Conservation (phyloP, 306 rosid genomes). For the Prunus armeniaca region DNA sequence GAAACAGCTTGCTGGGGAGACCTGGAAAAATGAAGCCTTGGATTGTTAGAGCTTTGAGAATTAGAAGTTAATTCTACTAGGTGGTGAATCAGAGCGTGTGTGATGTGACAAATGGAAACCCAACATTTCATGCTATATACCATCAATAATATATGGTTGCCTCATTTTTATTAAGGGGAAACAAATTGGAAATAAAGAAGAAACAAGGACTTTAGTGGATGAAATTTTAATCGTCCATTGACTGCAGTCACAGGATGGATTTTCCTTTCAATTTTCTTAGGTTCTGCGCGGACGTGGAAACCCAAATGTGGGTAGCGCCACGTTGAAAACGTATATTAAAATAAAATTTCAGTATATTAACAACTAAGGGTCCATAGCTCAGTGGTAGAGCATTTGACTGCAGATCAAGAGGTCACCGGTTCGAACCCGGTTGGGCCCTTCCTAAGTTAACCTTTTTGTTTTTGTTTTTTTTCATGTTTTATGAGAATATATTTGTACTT, state of each 20-base stretch:
- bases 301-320: too few species aligned
- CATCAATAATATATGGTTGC: not conserved
- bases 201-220: not conserved
- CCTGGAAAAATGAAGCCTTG: not conserved
- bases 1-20: not conserved
- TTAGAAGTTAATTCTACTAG: not conserved
- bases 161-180: too few species aligned
- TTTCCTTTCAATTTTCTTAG: too few species aligned
- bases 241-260: too few species aligned
- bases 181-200: not conserved
- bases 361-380: conserved; percentile 60
- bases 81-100: not conserved
- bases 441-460: too few species aligned
- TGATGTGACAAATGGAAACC: not conserved
- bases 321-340: too few species aligned
- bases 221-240: too few species aligned
- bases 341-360: rapidly evolving
- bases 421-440: conserved; percentile 81
- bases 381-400: conserved; percentile 93
- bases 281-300: too few species aligned
- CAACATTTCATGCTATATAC: not conserved
- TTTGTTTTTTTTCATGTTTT: too few species aligned
- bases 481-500: not conserved
- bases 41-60: not conserved
- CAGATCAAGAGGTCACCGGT: conserved; percentile 73